Evolutionary conservation across 2,329 filamentous ascomycete genomes (phyloP).

Genomic region (Colletotrichum kahawae): DNA sequence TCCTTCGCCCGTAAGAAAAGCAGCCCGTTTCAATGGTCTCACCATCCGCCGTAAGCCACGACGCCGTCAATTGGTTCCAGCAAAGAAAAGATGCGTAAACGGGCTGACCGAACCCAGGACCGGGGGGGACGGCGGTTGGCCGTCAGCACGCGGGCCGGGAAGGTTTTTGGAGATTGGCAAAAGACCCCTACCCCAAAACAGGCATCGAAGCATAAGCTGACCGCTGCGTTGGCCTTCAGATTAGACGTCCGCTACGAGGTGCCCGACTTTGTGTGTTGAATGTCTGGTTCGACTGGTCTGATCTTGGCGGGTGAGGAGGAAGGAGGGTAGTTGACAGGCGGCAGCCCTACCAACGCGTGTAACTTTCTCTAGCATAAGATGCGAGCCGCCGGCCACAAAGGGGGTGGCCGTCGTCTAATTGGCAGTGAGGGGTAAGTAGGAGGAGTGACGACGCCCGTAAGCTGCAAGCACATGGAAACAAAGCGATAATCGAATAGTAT

Average conservation of each 20-base stretch:
- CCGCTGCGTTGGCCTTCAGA: background rate
- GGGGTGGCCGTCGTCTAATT: background rate
- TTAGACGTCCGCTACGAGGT: background rate
- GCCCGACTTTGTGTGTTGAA: background rate
- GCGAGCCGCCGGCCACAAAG: background rate
- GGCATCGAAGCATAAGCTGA: background rate
- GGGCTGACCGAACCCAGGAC: slow-evolving; percentile 1
- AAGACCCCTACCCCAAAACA: background rate
- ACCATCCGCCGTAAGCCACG: background rate
- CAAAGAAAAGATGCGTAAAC: background rate
- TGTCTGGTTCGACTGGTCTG: background rate
- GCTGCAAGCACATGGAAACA: background rate
- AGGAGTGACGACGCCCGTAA: background rate
- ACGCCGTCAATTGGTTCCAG: background rate
- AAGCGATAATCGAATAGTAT: background rate
- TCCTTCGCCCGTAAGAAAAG: background rate
- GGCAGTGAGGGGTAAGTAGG: background rate
- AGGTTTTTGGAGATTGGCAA: background rate
- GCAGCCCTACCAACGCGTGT: background rate
- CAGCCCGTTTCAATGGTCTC: background rate
- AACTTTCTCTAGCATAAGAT: background rate
- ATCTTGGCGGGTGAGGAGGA: background rate
- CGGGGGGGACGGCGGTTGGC: background rate
- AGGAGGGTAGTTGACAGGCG: background rate
- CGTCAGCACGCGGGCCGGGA: slow-evolving; percentile 33